Evolutionary conservation across 768 basidiomycete genomes (phyloP).

Genomic region (Hortiboletus campestris): DNA sequence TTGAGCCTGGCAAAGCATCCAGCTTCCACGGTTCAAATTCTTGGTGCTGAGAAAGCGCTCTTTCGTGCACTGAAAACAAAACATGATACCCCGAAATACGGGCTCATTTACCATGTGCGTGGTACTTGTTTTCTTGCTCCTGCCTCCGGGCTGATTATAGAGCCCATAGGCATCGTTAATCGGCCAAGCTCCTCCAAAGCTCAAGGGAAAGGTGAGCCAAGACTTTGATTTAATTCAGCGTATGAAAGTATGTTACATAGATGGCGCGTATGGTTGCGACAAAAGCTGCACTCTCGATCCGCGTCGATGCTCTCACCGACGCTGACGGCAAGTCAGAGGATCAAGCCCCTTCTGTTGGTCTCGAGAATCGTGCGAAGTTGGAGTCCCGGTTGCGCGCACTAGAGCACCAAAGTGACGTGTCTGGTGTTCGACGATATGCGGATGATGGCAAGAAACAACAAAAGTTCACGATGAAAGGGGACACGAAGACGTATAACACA

Average conservation of each 20-base stretch:
- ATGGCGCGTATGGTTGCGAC: slow-evolving; percentile 99
- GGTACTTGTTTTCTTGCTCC: not conserved
- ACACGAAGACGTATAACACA: slow-evolving; percentile 80
- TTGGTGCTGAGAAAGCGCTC: slow-evolving; percentile 75
- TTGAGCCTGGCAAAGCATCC: slow-evolving; percentile 73
- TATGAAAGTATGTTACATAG: slow-evolving; percentile 34
- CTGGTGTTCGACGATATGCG: slow-evolving; percentile 65
- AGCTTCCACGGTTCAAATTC: slow-evolving; percentile 75
- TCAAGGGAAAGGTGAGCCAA: slow-evolving; percentile 85
- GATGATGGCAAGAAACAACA: slow-evolving; percentile 66
- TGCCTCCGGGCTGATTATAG: slow-evolving; percentile 5
- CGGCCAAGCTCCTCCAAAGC: slow-evolving; percentile 94
- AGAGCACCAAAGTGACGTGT: slow-evolving; percentile 76
- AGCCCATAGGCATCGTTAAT: slow-evolving; percentile 78
- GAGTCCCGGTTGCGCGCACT: slow-evolving; percentile 90
- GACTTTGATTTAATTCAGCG: not conserved
- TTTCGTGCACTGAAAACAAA: slow-evolving; percentile 78
- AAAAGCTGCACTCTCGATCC: slow-evolving; percentile 94
- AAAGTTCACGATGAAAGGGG: slow-evolving; percentile 79
- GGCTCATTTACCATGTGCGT: slow-evolving; percentile 95
- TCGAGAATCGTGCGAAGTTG: slow-evolving; percentile 92
- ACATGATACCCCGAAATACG: slow-evolving; percentile 98
- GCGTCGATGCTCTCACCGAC: slow-evolving; percentile 95
- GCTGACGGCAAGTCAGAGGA: slow-evolving; percentile 86
- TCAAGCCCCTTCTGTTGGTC: slow-evolving; percentile 79